Evolutionary conservation across 306 rosid species (phyloP), one percentile per base, ranked within the genome.

Genomic region (Elaeagnus macrophylla): DNA sequence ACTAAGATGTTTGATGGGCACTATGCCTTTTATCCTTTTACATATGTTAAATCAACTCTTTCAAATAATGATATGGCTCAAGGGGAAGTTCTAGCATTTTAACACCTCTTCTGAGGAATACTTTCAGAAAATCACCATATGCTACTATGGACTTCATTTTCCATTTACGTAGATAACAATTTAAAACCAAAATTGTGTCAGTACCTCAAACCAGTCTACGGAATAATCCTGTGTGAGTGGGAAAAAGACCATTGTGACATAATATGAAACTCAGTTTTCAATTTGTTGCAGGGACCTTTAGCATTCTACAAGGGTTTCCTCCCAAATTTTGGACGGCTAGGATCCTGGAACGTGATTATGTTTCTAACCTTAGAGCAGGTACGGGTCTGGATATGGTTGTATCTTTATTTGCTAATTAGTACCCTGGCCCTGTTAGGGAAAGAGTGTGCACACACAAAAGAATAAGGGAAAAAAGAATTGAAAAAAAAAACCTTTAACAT

Each of bases 321-420:
- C 38, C 96, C 97, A 9, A 86, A 86, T 74, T 91, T 84, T 45
- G 94, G 96, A 61, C 80, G 97, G 65, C 77, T 91, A 44, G 97
- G 97, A 76, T 86, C 97, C 4, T 91, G 97, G 97, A 91, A 91
- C 52, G 97, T 91, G 75, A 80, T 91, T 78, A 91, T 91, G 97
- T 91, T 91, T 66, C 78, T 91, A 66, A 86, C 97, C 54, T 71
- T 91, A 66, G 97, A 91, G 59, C 97, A 91, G 95, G 97, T 91
- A 72, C 59, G 64, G 44, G 7, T 55, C 67, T 8, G 51, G 55
- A 19, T n/a, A 12, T 48, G 12, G n/a, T 32, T 38, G 3, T 39
- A 19, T 60, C 42, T 10, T 49, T 49, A 11, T 8, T 61, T 6
- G 14, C 39, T 48, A 14, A 20, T 7, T 25, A 32, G n/a, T 13